These are phyloP conservation scores for Didymella arachidicola DNA, from an alignment of 2,329 filamentous ascomycete genomes.

Conservation along the genomic window DNA sequence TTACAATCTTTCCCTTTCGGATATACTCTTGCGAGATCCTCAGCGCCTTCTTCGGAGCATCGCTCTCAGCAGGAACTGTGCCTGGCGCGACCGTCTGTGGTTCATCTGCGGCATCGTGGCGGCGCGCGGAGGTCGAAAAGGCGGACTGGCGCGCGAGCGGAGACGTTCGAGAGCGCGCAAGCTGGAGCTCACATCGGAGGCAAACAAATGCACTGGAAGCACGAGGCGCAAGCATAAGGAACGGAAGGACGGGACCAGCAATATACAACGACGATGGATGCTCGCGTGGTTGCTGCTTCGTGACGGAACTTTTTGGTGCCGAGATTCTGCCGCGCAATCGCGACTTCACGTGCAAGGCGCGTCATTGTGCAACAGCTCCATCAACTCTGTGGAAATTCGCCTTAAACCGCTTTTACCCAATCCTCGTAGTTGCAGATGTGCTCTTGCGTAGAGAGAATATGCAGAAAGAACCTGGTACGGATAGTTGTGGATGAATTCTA, in stretches of 20 bases:
- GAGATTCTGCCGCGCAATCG: conserved; percentile 38
- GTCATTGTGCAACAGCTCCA: conserved; percentile 14
- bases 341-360: conserved; percentile 45
- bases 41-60: background rate
- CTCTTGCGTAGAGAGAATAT: too few species aligned
- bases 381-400: background rate
- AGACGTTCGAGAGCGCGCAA: conserved; percentile 32
- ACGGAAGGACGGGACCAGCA: conserved; percentile 14
- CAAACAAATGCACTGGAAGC: conserved; percentile 50
- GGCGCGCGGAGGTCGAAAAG: conserved; percentile 42
- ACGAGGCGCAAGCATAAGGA: conserved; percentile 49
- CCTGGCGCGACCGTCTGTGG: conserved; percentile 4
- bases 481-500: too few species aligned
- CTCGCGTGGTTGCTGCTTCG: background rate
- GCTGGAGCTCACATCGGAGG: conserved; percentile 49
- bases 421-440: too few species aligned
- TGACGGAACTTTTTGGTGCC: conserved; percentile 37
- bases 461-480: too few species aligned
- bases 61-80: background rate
- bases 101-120: conserved; percentile 33
- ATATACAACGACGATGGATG: conserved; percentile 13
- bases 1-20: conserved; percentile 36
- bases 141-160: conserved; percentile 26
- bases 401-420: too few species aligned
- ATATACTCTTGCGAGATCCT: conserved; percentile 10